These are phyloP conservation scores for Aspergillus olivimuriae DNA, from an alignment of 495 filamentous ascomycete species.

Conservation along the genomic window DNA sequence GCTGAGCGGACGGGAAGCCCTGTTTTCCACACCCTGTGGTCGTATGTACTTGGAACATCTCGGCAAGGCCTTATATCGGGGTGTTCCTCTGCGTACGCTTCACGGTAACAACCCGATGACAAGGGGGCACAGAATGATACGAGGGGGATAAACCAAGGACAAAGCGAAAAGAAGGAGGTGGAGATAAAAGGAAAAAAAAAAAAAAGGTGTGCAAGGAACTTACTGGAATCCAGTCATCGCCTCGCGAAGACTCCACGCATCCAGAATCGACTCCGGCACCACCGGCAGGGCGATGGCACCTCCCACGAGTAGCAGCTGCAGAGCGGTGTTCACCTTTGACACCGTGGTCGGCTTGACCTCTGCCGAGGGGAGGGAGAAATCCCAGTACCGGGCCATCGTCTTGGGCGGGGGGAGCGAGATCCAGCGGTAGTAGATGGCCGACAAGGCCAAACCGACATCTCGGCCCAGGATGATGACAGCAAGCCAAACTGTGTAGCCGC, in stretches of 20 bases:
- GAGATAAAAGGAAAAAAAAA: too few species aligned
- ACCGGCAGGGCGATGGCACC: constrained; percentile 69
- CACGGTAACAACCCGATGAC: too few species aligned
- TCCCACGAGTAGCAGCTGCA: constrained; percentile 76
- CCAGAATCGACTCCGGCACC: constrained; percentile 38
- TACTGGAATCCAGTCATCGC: constrained; percentile 66
- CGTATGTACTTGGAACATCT: constrained; percentile 27
- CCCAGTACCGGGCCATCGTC: constrained; percentile 92
- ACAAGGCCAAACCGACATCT: constrained; percentile 77
- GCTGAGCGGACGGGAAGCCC: constrained; percentile 38
- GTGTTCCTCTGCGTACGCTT: too few species aligned
- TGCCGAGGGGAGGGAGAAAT: constrained; percentile 86
- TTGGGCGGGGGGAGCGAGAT: constrained; percentile 89
- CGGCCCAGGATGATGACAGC: constrained; percentile 84
- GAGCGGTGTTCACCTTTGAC: constrained; percentile 81
- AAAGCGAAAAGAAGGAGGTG: too few species aligned
- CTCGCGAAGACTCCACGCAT: constrained; percentile 44
- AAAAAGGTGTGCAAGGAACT: constrained; percentile 36
- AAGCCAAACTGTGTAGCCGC: constrained; percentile 58
- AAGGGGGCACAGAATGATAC: background rate
- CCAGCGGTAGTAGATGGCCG: constrained; percentile 92
- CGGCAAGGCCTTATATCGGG: too few species aligned
- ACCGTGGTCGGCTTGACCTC: constrained; percentile 89
- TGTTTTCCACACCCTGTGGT: constrained; percentile 36
- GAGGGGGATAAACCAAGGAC: too few species aligned